These are phyloP conservation scores for Amphicarpaea edgeworthii DNA, from an alignment of 306 rosid genomes.

Conservation along the genomic window DNA sequence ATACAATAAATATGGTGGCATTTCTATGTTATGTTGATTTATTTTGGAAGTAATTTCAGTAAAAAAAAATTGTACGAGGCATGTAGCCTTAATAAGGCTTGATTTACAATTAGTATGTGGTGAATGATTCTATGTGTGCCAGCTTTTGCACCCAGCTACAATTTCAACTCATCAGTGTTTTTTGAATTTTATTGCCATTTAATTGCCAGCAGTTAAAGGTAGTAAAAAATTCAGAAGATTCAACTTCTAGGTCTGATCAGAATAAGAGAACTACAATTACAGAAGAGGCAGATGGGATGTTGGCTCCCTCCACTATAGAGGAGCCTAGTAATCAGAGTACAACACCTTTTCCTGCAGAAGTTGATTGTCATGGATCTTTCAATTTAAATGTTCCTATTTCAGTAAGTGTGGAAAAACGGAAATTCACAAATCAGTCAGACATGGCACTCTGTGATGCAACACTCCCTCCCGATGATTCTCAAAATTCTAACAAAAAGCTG, in stretches of 20 bases:
- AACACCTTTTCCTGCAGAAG: constrained; percentile 44
- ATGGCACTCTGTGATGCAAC: constrained; percentile 44
- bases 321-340: constrained; percentile 50
- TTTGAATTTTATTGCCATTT: constrained; percentile 41
- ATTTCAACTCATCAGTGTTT: constrained; percentile 26
- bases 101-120: neutral
- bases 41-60: constrained; percentile 29
- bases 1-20: constrained; percentile 31
- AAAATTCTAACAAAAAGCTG: constrained; percentile 65
- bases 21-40: constrained; percentile 26
- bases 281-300: constrained; percentile 51
- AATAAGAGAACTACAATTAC: constrained; percentile 44
- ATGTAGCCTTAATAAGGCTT: constrained; percentile 27
- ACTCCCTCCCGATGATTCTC: constrained; percentile 55
- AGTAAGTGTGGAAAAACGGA: constrained; percentile 63
- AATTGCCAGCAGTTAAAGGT: constrained; percentile 59
- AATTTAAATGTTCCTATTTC: constrained; percentile 56
- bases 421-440: constrained; percentile 53
- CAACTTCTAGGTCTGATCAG: constrained; percentile 44
- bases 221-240: constrained; percentile 52
- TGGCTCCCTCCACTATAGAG: constrained; percentile 57
- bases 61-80: neutral
- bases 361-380: constrained; percentile 48
- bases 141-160: constrained; percentile 28
- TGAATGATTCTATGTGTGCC: constrained; percentile 23